A percentile compares a stretch with the other conserved stretches of the same genome.
Evolutionary conservation across 768 basidiomycete species (phyloP).

Genomic region (Lactarius pseudohatsudake): DNA sequence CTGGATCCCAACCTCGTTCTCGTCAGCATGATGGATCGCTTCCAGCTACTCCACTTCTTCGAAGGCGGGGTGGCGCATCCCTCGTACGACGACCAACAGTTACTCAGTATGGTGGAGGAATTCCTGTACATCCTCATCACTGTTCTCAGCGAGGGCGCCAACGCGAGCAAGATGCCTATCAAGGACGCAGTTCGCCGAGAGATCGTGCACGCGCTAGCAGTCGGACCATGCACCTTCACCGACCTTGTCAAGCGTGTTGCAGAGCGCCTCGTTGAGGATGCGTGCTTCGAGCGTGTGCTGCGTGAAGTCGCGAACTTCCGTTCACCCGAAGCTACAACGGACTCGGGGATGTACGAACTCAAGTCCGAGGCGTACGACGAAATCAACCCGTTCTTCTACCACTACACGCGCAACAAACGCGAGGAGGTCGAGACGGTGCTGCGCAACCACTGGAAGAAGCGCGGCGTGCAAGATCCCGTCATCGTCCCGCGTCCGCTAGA

Average conservation of each 20-base stretch:
- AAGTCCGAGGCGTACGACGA: slow-evolving; percentile 80
- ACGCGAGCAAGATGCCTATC: slow-evolving; percentile 66
- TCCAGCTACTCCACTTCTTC: slow-evolving; percentile 80
- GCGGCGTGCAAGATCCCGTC: slow-evolving; percentile 62
- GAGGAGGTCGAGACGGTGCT: slow-evolving; percentile 86
- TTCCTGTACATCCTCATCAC: slow-evolving; percentile 84
- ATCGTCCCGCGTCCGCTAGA: slow-evolving; percentile 71
- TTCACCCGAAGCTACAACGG: slow-evolving; percentile 72
- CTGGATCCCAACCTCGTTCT: slow-evolving; percentile 78
- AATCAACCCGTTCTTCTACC: slow-evolving; percentile 94
- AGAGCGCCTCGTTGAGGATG: slow-evolving; percentile 83
- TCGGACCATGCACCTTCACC: slow-evolving; percentile 85
- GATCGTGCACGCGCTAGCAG: slow-evolving; percentile 86
- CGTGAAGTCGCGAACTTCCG: slow-evolving; percentile 78
- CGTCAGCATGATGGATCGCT: slow-evolving; percentile 87
- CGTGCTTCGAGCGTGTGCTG: slow-evolving; percentile 77
- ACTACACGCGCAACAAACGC: slow-evolving; percentile 90
- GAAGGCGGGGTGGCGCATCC: slow-evolving; percentile 58
- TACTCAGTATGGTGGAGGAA: slow-evolving; percentile 89
- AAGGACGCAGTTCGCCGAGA: slow-evolving; percentile 71
- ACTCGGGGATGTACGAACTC: slow-evolving; percentile 86
- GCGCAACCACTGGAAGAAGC: slow-evolving; percentile 64
- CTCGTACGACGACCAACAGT: slow-evolving; percentile 66
- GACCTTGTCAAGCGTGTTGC: slow-evolving; percentile 90
- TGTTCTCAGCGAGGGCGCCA: slow-evolving; percentile 79